A percentile compares a stretch with the other conserved stretches of the same genome.
Conservation (phyloP, 495 filamentous ascomycete species). For the Daldinia decipiens region DNA sequence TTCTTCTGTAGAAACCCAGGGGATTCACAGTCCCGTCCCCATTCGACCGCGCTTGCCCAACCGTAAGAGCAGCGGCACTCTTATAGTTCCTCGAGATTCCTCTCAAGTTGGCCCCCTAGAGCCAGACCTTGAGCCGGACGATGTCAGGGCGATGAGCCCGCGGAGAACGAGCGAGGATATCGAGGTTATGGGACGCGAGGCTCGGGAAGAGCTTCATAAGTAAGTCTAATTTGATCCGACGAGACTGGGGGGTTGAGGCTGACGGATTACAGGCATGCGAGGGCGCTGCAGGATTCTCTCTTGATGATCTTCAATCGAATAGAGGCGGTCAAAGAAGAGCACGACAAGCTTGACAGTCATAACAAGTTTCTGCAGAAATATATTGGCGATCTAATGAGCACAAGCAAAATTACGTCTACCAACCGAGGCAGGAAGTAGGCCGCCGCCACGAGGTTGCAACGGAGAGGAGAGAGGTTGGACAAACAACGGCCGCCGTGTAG, state of each 20-base stretch:
- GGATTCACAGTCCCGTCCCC: conserved; percentile 58
- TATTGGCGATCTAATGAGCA: conserved; percentile 83
- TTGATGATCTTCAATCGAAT: conserved; percentile 89
- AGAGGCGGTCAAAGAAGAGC: conserved; percentile 91
- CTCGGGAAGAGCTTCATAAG: conserved; percentile 66
- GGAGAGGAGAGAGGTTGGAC: conserved; percentile 17
- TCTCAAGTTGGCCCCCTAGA: conserved; percentile 72
- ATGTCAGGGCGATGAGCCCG: conserved; percentile 94
- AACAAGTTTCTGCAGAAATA: conserved; percentile 96
- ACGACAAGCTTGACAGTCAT: conserved; percentile 92
- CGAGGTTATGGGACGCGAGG: conserved; percentile 83
- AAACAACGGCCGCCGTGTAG: conserved; percentile 13
- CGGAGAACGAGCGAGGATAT: conserved; percentile 89
- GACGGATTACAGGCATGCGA: conserved; percentile 75
- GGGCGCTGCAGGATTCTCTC: conserved; percentile 85
- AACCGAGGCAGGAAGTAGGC: conserved; percentile 62
- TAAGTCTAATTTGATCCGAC: conserved; percentile 55
- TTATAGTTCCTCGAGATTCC: conserved; percentile 80
- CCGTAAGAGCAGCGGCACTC: conserved; percentile 80
- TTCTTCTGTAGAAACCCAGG: conserved; percentile 49
- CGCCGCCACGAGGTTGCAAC: background rate
- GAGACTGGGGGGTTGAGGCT: conserved; percentile 50
- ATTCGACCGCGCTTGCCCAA: conserved; percentile 64
- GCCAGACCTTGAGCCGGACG: conserved; percentile 76
- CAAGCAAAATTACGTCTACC: conserved; percentile 78